Conservation (phyloP, 805 yeast genomes). For the Yamadazyma insecticola region DNA sequence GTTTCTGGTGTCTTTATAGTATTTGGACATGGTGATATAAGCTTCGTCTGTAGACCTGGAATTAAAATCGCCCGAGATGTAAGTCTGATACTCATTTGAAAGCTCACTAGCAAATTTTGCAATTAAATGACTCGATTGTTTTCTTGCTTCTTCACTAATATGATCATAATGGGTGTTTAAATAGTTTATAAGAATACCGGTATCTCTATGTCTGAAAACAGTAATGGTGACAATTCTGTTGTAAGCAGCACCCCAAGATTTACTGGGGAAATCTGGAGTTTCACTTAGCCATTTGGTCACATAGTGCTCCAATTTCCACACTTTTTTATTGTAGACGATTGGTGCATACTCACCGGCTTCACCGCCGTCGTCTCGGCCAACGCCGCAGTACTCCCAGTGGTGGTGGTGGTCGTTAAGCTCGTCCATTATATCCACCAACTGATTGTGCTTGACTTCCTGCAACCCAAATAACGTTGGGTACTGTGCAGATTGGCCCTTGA, state of each 20-base stretch:
- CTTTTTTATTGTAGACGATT: conserved; percentile 33
- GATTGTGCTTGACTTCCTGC: conserved; percentile 39
- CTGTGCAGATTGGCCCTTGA: conserved; percentile 1
- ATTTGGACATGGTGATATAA: conserved; percentile 27
- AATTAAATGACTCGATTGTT: conserved; percentile 41
- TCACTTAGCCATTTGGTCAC: conserved; percentile 50
- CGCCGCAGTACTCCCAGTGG: conserved; percentile 40
- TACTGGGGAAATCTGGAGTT: conserved; percentile 50
- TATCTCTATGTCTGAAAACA: conserved; percentile 15
- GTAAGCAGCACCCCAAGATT: conserved; percentile 36
- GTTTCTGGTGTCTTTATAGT: conserved; percentile 22
- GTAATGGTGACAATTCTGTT: conserved; percentile 37
- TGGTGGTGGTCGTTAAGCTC: conserved; percentile 29
- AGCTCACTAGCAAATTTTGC: conserved; percentile 32
- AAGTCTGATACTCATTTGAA: conserved; percentile 29
- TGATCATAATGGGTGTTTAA: conserved; percentile 52
- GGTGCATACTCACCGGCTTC: conserved; percentile 50
- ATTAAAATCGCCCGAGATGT: conserved; percentile 56
- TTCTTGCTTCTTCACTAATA: conserved; percentile 41
- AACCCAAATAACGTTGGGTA: conserved; percentile 34
- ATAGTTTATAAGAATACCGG: conserved; percentile 19
- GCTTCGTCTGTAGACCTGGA: conserved; percentile 20
- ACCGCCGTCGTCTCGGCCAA: conserved; percentile 52
- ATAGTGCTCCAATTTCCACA: conserved; percentile 34
- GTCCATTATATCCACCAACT: conserved; percentile 27